A percentile compares a stretch with the other conserved stretches of the same genome.
phyloP scores from a whole-genome alignment of 768 basidiomycete genomes.

The Sporobolomyces pararoseus region DNA sequence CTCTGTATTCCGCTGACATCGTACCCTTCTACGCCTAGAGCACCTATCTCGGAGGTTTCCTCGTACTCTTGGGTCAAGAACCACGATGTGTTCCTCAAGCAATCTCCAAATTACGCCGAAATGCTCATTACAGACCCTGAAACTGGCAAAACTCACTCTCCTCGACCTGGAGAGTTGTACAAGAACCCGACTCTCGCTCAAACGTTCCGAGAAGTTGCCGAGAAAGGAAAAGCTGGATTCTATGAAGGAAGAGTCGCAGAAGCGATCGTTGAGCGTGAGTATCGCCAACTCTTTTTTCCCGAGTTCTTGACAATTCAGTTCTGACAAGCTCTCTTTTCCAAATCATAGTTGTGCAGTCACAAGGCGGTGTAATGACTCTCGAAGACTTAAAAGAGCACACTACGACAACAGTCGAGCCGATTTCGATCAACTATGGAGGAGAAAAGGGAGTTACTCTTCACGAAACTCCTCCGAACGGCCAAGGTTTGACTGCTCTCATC shows the following conservation, averaged over 20 bases:
- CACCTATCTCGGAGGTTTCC: conserved; percentile 79
- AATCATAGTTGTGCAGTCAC: conserved; percentile 61
- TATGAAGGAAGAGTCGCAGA: conserved; percentile 88
- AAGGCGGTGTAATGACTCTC: conserved; percentile 89
- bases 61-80: conserved; percentile 59
- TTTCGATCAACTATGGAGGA: conserved; percentile 72
- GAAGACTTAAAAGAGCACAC: conserved; percentile 84
- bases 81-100: conserved; percentile 22
- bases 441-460: conserved; percentile 78
- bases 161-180: conserved; percentile 67
- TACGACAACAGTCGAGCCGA: conserved; percentile 78
- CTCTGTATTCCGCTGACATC: not conserved
- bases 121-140: conserved; percentile 74
- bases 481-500: conserved; percentile 91
- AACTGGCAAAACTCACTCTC: conserved; percentile 54
- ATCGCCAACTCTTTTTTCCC: not conserved
- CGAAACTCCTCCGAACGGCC: conserved; percentile 97
- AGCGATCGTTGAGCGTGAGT: conserved; percentile 67
- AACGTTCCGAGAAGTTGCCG: conserved; percentile 75
- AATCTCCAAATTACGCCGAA: conserved; percentile 69
- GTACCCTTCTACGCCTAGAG: conserved; percentile 52
- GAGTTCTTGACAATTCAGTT: not conserved
- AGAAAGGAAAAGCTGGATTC: conserved; percentile 83
- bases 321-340: not conserved
- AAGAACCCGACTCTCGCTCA: conserved; percentile 65